phyloP scores from a whole-genome alignment of 2,329 filamentous ascomycete genomes.

The Xylaria sp. region DNA sequence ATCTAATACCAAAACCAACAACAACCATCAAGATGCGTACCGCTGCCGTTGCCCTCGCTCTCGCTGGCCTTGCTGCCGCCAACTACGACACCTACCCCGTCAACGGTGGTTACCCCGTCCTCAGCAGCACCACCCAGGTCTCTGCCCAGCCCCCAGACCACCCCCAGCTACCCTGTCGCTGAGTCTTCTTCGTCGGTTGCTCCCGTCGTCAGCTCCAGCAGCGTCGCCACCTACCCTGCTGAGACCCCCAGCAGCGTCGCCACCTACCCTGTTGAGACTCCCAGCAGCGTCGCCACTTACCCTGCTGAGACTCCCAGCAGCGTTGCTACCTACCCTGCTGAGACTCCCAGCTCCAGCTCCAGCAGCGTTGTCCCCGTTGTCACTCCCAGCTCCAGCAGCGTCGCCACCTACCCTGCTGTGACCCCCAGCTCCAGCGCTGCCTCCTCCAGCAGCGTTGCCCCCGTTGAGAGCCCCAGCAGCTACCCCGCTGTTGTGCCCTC shows the following conservation, averaged over 20 bases:
- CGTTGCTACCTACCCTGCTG: slow-evolving; percentile 1
- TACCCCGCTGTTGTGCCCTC: neutral
- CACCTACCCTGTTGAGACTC: slow-evolving; percentile 7
- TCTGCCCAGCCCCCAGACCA: slow-evolving; percentile 10
- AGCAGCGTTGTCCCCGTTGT: neutral
- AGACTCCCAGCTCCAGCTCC: neutral
- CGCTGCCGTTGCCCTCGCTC: slow-evolving; percentile 17
- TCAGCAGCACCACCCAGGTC: slow-evolving; percentile 1
- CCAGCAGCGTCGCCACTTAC: neutral
- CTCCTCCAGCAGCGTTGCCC: neutral
- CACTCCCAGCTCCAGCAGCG: neutral
- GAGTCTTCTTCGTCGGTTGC: neutral
- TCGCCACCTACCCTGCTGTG: slow-evolving; percentile 10
- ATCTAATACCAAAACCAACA: slow-evolving; percentile 20
- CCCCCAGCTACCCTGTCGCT: slow-evolving; percentile 11
- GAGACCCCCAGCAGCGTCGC: neutral
- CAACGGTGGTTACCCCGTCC: too few relatives aligned
- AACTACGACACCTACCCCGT: slow-evolving; percentile 17
- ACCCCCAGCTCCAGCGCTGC: neutral
- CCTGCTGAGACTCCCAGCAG: slow-evolving; percentile 2
- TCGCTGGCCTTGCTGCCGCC: slow-evolving; percentile 19
- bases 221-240: slow-evolving; percentile 1
- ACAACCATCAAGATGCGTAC: slow-evolving; percentile 21
- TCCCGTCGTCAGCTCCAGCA: neutral
- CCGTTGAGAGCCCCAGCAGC: neutral